These are phyloP conservation scores for Leptodermis oblonga DNA, from an alignment of 257 asterid genomes.

Conservation along the genomic window DNA sequence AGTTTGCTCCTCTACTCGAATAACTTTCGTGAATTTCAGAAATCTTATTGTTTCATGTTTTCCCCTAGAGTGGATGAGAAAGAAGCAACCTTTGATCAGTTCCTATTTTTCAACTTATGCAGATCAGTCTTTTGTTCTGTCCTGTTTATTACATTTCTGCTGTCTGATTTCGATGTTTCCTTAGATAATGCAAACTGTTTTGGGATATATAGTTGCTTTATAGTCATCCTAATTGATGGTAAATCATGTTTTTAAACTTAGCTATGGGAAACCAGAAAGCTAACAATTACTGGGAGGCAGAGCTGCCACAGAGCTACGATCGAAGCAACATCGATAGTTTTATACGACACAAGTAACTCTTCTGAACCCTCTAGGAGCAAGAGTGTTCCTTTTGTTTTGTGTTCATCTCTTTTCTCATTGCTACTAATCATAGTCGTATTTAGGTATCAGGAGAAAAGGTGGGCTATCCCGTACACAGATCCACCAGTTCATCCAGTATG, in stretches of 20 bases:
- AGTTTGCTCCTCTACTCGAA: constrained; percentile 19
- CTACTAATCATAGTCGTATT: constrained; percentile 4
- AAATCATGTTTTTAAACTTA: constrained; percentile 22
- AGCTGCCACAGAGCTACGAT: constrained; percentile 38
- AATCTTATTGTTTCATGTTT: background rate
- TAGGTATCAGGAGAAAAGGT: constrained; percentile 72
- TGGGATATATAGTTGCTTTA: background rate
- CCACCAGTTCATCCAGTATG: constrained; percentile 34
- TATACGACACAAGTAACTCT: constrained; percentile 62
- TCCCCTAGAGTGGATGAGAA: background rate
- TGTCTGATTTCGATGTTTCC: constrained; percentile 10
- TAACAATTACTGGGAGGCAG: constrained; percentile 80
- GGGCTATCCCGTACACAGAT: constrained; percentile 50
- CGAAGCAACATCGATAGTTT: constrained; percentile 58
- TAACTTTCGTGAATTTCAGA: background rate
- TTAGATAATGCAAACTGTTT: background rate
- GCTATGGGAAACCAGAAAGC: constrained; percentile 71
- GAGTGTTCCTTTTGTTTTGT: background rate
- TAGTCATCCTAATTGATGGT: background rate
- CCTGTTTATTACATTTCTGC: background rate
- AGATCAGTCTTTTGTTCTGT: no score
- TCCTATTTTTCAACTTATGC: background rate
- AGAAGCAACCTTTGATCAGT: background rate
- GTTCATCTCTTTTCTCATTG: background rate
- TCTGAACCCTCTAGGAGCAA: background rate